Percentiles rank a stretch among this genome's conserved stretches.
These are phyloP conservation scores for Botrytis tulipae DNA, from an alignment of 2,329 filamentous ascomycete genomes.

Conservation along the genomic window DNA sequence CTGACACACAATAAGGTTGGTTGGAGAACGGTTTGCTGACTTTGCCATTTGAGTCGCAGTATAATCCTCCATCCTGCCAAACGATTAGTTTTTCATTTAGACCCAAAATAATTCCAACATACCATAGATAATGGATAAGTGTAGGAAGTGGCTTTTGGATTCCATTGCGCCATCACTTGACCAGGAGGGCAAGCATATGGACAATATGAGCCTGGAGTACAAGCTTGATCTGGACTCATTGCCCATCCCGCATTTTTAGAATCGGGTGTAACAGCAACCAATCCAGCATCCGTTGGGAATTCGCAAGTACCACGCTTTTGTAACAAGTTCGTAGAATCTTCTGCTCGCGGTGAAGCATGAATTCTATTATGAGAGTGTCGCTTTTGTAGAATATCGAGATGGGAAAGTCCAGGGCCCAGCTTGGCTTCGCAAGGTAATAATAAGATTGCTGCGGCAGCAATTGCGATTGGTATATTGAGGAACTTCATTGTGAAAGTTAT, in stretches of 20 bases:
- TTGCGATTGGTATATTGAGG: slow-evolving; percentile 48
- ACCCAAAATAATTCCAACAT: slow-evolving; percentile 37
- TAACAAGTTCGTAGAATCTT: slow-evolving; percentile 27
- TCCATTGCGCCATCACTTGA: slow-evolving; percentile 77
- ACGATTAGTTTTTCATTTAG: slow-evolving; percentile 22
- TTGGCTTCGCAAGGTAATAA: slow-evolving; percentile 37
- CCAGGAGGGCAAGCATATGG: slow-evolving; percentile 75
- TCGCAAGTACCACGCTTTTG: slow-evolving; percentile 49
- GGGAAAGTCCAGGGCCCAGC: slow-evolving; percentile 29
- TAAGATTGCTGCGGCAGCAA: slow-evolving; percentile 51
- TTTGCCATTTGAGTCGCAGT: slow-evolving; percentile 65
- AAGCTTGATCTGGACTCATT: slow-evolving; percentile 72
- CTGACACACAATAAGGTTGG: slow-evolving; percentile 67
- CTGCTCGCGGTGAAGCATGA: slow-evolving; percentile 31
- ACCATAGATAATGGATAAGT: slow-evolving; percentile 71
- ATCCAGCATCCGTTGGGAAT: slow-evolving; percentile 64
- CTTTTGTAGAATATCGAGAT: slow-evolving; percentile 33
- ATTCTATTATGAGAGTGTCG: slow-evolving; percentile 33
- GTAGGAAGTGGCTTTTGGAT: slow-evolving; percentile 65
- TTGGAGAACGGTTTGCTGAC: slow-evolving; percentile 67
- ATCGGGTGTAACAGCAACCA: slow-evolving; percentile 66
- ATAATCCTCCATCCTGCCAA: slow-evolving; percentile 67
- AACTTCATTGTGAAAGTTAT: slow-evolving; percentile 50
- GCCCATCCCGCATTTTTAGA: slow-evolving; percentile 72
- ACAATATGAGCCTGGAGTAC: slow-evolving; percentile 66